Percentiles rank a stretch among this genome's conserved stretches.
These are phyloP conservation scores for Lomentospora prolificans DNA, from an alignment of 2,329 filamentous ascomycete species.

Conservation along the genomic window DNA sequence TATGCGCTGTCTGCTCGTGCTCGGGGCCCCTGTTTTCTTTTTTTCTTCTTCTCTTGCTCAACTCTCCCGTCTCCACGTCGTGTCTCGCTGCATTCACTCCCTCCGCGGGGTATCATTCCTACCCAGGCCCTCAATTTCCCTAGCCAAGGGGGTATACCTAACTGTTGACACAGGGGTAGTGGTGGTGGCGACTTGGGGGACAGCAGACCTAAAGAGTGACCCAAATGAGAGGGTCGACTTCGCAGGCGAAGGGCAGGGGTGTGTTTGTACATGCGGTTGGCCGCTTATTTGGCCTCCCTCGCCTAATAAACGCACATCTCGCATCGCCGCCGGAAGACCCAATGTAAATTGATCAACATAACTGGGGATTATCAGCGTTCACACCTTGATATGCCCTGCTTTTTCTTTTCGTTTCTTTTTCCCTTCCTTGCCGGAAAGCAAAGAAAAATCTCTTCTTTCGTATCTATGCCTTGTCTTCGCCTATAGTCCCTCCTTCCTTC, in stretches of 20 bases:
- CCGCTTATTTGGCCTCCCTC: constrained; percentile 1
- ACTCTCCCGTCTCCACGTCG: not conserved
- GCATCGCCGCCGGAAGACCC: not conserved
- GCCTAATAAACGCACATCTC: constrained; percentile 2
- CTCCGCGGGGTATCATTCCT: not conserved
- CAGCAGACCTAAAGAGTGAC: not conserved
- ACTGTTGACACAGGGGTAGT: not conserved
- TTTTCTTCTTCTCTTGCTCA: not conserved
- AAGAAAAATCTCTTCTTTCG: not conserved
- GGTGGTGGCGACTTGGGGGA: not conserved
- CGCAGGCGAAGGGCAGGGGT: not conserved
- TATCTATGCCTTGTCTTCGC: not conserved
- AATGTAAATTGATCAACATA: not conserved
- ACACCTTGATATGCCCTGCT: not conserved
- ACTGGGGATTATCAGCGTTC: not conserved
- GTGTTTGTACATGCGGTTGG: not conserved
- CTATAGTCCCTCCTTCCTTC: too few species aligned
- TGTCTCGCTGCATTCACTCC: not conserved
- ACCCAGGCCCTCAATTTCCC: too few species aligned
- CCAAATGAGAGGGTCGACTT: not conserved
- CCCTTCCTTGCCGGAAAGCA: too few species aligned
- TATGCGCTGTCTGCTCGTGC: not conserved
- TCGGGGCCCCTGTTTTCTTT: not conserved
- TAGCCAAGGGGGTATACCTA: too few species aligned
- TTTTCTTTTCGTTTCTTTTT: not conserved